Conservation (phyloP, 176 grass and related monocot genomes). For the Cenchrus fungigraminus region DNA sequence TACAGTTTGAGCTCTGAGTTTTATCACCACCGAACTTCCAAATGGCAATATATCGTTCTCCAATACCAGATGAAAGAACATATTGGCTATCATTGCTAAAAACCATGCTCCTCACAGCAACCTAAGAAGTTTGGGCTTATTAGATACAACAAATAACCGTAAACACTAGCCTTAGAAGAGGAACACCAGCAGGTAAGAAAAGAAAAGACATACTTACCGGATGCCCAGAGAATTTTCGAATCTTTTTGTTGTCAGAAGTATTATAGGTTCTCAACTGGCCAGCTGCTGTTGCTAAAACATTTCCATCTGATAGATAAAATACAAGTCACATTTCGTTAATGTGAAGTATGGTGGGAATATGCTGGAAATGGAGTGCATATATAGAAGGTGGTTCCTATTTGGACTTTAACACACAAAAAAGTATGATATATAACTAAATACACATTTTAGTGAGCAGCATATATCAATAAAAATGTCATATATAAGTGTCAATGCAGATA, state of each 20-base stretch:
- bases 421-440: neutral
- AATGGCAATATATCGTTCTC: conserved; percentile 85
- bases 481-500: neutral
- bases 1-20: conserved; percentile 61
- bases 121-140: conserved; percentile 46
- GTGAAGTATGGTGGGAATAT: conserved; percentile 10
- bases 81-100: conserved; percentile 76
- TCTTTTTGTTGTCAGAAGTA: conserved; percentile 82
- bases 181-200: conserved; percentile 4
- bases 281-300: conserved; percentile 84
- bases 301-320: conserved; percentile 69
- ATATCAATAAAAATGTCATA: neutral
- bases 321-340: conserved; percentile 33
- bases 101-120: conserved; percentile 78
- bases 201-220: conserved; percentile 54
- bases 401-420: conserved; percentile 28
- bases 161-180: conserved; percentile 13
- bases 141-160: neutral
- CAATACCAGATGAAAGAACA: conserved; percentile 89
- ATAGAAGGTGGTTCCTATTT: conserved; percentile 25
- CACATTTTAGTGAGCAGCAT: neutral
- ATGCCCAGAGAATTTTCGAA: conserved; percentile 93
- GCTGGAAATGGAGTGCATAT: conserved; percentile 6
- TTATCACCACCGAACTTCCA: conserved; percentile 73
- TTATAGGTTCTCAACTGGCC: conserved; percentile 84